phyloP scores from a whole-genome alignment of 441 rosid species.

The Syzygium malaccense region DNA sequence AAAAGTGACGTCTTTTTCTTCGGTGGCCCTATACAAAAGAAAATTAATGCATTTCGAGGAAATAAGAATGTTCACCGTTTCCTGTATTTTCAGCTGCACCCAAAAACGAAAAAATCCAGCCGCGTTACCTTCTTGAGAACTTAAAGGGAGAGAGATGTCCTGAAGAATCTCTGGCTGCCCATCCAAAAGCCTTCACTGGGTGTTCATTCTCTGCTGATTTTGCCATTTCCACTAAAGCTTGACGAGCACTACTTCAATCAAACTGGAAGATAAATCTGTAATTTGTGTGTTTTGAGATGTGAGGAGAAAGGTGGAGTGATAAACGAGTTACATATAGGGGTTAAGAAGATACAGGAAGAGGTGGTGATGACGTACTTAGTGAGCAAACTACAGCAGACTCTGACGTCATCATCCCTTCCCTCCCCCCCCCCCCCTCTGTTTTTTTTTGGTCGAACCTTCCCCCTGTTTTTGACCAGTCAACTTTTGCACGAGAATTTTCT shows the following conservation, averaged over 20 bases:
- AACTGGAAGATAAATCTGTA: neutral
- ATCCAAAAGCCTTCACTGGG: neutral
- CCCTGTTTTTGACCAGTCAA: neutral
- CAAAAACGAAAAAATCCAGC: neutral
- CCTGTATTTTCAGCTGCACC: neutral
- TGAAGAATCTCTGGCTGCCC: neutral
- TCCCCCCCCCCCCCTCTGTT: too few relatives aligned
- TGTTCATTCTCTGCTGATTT: neutral
- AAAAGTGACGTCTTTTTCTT: neutral
- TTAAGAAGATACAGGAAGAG: neutral
- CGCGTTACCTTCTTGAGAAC: neutral
- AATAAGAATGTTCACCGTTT: neutral
- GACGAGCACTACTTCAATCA: neutral
- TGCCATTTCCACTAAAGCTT: neutral
- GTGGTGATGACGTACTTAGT: neutral
- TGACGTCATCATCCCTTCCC: neutral
- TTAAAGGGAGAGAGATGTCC: neutral
- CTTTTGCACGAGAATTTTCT: neutral
- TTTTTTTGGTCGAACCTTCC: neutral
- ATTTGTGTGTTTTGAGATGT: neutral
- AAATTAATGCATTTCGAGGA: neutral
- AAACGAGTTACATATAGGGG: neutral
- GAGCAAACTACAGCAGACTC: neutral
- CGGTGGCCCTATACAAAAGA: neutral
- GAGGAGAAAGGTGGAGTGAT: neutral